Evolutionary conservation across 495 filamentous ascomycete genomes (phyloP).

Genomic region (Saxophila tyrrhenica): DNA sequence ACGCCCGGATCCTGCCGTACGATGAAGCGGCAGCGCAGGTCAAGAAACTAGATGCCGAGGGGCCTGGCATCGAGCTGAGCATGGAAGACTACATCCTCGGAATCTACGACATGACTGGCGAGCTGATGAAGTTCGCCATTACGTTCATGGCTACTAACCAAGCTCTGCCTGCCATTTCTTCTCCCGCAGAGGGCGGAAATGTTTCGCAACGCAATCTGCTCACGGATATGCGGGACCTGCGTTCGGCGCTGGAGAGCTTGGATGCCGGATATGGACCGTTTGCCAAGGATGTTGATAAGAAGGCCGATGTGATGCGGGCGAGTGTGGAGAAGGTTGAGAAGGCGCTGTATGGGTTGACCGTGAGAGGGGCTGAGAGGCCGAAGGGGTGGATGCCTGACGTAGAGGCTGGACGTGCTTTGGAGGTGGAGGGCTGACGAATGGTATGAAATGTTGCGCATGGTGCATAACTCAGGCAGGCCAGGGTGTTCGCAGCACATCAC

Average conservation of each 20-base stretch:
- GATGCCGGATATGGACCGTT: conserved; percentile 38
- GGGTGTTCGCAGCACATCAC: no score
- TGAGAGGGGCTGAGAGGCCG: conserved; percentile 79
- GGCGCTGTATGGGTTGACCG: conserved; percentile 71
- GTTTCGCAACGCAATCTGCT: conserved; percentile 44
- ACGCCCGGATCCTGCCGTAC: conserved; percentile 59
- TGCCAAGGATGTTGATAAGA: conserved; percentile 58
- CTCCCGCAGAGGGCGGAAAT: conserved; percentile 16
- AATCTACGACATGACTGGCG: conserved; percentile 82
- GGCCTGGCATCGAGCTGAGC: conserved; percentile 44
- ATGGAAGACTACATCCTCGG: conserved; percentile 83
- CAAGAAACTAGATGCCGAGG: conserved; percentile 15
- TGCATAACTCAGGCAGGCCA: no score
- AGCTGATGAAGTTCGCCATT: conserved; percentile 93
- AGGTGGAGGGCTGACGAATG: conserved; percentile 37
- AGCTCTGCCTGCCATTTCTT: neutral
- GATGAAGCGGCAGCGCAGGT: conserved; percentile 44
- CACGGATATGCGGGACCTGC: conserved; percentile 61
- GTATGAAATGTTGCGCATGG: no score
- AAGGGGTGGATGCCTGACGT: conserved; percentile 88
- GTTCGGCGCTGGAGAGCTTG: conserved; percentile 61
- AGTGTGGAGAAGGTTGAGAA: conserved; percentile 92
- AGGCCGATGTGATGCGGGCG: conserved; percentile 72
- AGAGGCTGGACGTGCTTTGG: conserved; percentile 27
- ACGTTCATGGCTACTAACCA: conserved; percentile 51